Evolutionary conservation across 495 filamentous ascomycete species (phyloP), one percentile per base, ranked within the genome.

Genomic region (Lentithecium fluviatile): DNA sequence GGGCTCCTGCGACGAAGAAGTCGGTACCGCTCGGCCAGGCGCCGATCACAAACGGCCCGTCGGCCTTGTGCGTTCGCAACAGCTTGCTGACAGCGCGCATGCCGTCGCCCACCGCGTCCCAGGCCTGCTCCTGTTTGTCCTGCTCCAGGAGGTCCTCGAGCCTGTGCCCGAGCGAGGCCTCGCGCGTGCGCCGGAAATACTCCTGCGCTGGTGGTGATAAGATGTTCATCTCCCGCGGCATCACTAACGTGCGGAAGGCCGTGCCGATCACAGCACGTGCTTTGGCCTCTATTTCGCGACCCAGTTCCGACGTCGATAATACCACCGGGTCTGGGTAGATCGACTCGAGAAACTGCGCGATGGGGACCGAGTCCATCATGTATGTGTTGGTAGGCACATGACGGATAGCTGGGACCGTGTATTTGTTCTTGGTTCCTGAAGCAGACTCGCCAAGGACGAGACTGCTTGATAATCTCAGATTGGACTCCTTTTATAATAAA

Each of bases 351-450:
- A 77, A 78, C 52, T 72, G 66, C 0, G 73, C 70, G 59, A 78
- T 76, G 24, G 58, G 65, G 23, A 43, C 21, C 19, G 75, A 76
- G 56, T 75, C 74, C 72, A 77, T 76, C n/a, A 76, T 67, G 56
- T 71, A 71, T 21, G 62, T 76, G 63, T 74, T 73, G 43, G 60
- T 76, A 34, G 73, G 70, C 13, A 76, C 58, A 66, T 78, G 75
- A 2, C 72, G 74, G 66, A 77, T 76, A 12, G 72, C 62, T 6
- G 75, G 75, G 52, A 77, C 73, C 12, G 74, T 77, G 66, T 75
- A 78, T 67, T 71, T 76, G 42, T 32, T 4, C 20, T 52, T 52
- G 49, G 8, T 49, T 37, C 58, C 66, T 6, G 69, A 52, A 49
- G 65, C 38, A 43, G 64, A 58, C 56, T 67, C 49, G 48, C 46